A percentile compares a stretch with the other conserved stretches of the same genome.
Evolutionary conservation across 31 red algal species (phyloP).

Genomic region (Asparagopsis taxiformis): DNA sequence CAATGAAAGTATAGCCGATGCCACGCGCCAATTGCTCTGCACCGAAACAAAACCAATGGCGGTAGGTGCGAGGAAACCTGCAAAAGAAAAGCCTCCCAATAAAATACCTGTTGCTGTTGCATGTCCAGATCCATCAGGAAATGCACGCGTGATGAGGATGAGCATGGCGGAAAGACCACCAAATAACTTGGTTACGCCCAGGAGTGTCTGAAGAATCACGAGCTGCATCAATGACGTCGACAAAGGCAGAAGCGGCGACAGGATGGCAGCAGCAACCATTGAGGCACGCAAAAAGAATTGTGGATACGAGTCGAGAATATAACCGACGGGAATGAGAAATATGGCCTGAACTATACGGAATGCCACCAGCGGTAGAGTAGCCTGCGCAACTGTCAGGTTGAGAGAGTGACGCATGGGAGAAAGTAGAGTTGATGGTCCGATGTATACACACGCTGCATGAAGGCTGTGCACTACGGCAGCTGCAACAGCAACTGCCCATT

Average conservation of each 20-base stretch:
- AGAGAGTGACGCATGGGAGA: slow-evolving; percentile 55
- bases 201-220: slow-evolving; percentile 34
- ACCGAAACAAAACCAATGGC: slow-evolving; percentile 35
- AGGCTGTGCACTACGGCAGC: slow-evolving; percentile 67
- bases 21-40: slow-evolving; percentile 35
- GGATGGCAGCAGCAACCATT: slow-evolving; percentile 45
- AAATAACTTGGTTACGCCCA: slow-evolving; percentile 44
- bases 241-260: slow-evolving; percentile 45
- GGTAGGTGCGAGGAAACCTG: slow-evolving; percentile 60
- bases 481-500: slow-evolving; percentile 36
- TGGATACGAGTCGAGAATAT: slow-evolving; percentile 42
- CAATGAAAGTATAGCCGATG: too few relatives aligned
- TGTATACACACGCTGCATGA: slow-evolving; percentile 65
- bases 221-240: slow-evolving; percentile 32
- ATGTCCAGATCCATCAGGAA: slow-evolving; percentile 39
- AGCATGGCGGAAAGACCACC: slow-evolving; percentile 59
- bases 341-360: slow-evolving; percentile 63
- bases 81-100: slow-evolving; percentile 66
- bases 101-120: slow-evolving; percentile 53
- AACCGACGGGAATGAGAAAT: slow-evolving; percentile 39
- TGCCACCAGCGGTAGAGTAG: slow-evolving; percentile 43
- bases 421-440: slow-evolving; percentile 54
- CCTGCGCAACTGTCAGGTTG: slow-evolving; percentile 39
- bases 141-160: slow-evolving; percentile 30
- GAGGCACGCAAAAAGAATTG: slow-evolving; percentile 42